A percentile compares a stretch with the other conserved stretches of the same genome.
These are phyloP conservation scores for Andalucia godoyi DNA, from an alignment of 78 protist species.

Conservation along the genomic window DNA sequence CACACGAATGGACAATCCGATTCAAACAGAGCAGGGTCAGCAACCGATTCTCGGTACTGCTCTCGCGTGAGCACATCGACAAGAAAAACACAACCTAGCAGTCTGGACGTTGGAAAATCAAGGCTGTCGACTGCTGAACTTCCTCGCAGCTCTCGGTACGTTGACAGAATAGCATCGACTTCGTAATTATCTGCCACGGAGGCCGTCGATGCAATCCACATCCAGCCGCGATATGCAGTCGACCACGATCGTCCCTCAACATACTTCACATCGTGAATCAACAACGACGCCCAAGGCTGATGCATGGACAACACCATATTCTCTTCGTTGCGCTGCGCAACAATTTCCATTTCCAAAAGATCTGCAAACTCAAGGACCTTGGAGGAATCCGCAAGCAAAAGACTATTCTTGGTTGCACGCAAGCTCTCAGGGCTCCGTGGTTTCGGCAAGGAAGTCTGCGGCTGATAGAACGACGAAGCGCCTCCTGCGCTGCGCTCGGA, in stretches of 20 bases:
- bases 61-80: slow-evolving; percentile 17
- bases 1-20: slow-evolving; percentile 17
- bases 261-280: slow-evolving; percentile 42
- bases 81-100: slow-evolving; percentile 48
- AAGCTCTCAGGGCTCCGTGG: neutral
- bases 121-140: neutral
- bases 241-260: slow-evolving; percentile 49
- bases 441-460: neutral
- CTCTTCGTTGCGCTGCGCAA: neutral
- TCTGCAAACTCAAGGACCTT: neutral
- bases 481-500: neutral
- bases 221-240: slow-evolving; percentile 25
- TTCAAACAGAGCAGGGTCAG: neutral
- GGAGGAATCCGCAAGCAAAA: neutral
- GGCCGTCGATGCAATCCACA: slow-evolving; percentile 54
- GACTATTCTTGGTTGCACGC: neutral
- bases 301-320: slow-evolving; percentile 44
- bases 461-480: neutral
- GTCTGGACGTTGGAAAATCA: slow-evolving; percentile 28
- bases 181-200: neutral
- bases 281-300: slow-evolving; percentile 61
- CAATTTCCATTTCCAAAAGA: neutral
- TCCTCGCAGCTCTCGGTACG: neutral
- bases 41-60: neutral
- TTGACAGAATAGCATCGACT: neutral